These are phyloP conservation scores for Clonostachys solani DNA, from an alignment of 2,329 filamentous ascomycete species.

Conservation along the genomic window DNA sequence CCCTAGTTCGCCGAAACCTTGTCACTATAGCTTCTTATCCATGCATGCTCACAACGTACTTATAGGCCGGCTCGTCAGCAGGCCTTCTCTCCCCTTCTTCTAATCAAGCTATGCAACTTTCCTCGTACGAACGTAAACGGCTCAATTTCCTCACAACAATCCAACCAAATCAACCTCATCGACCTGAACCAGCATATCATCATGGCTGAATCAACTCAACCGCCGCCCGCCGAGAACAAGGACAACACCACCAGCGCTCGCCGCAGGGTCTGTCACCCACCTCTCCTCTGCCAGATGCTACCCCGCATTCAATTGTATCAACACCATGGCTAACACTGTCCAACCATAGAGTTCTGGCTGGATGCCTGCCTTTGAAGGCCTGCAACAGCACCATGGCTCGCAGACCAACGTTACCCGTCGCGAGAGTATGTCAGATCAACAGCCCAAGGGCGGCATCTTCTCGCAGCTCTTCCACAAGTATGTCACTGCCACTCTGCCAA, in stretches of 20 bases:
- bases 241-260: conserved; percentile 13
- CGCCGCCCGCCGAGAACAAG: conserved; percentile 5
- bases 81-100: no score
- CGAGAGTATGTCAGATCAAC: conserved; percentile 51
- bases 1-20: no score
- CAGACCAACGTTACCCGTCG: conserved; percentile 42
- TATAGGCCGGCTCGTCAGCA: no score
- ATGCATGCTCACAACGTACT: no score
- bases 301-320: not conserved
- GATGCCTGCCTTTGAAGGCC: conserved; percentile 42
- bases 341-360: conserved; percentile 36
- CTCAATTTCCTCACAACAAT: no score
- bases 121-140: not conserved
- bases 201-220: conserved; percentile 21
- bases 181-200: conserved; percentile 1
- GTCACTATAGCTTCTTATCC: no score
- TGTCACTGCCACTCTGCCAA: conserved; percentile 9
- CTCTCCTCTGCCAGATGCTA: not conserved
- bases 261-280: conserved; percentile 16
- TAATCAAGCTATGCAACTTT: not conserved
- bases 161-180: no score
- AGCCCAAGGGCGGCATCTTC: conserved; percentile 41
- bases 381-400: conserved; percentile 45
- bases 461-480: conserved; percentile 56
- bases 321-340: not conserved